Evolutionary conservation across 2,329 filamentous ascomycete genomes (phyloP).

Genomic region (Sclerotinia minor): DNA sequence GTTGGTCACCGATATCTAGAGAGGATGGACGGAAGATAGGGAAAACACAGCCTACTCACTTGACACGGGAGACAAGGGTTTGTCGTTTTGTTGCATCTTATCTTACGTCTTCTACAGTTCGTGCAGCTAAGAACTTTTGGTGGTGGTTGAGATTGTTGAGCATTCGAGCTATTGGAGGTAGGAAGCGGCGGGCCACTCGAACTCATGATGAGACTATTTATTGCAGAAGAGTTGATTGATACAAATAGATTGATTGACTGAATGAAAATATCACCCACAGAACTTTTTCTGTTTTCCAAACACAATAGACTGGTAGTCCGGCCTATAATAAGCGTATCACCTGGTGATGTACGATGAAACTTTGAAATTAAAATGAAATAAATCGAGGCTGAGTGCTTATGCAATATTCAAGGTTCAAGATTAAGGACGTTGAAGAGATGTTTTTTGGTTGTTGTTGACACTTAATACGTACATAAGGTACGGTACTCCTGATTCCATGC

Average conservation of each 20-base stretch:
- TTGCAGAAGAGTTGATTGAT: background rate
- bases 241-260: background rate
- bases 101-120: constrained; percentile 25
- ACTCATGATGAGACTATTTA: constrained; percentile 8
- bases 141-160: background rate
- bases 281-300: background rate
- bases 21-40: background rate
- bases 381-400: background rate
- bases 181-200: background rate
- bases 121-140: constrained; percentile 25
- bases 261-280: background rate
- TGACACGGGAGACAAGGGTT: constrained; percentile 25
- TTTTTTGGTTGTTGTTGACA: background rate
- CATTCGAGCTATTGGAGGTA: background rate
- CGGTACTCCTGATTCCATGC: too few species aligned
- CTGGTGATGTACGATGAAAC: background rate
- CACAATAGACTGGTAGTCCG: background rate
- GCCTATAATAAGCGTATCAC: background rate
- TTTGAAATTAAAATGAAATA: background rate
- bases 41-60: constrained; percentile 5
- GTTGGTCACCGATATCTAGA: background rate
- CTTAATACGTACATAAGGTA: background rate
- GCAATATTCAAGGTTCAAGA: background rate
- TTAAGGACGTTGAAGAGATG: background rate
- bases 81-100: constrained; percentile 25